Evolutionary conservation across 2,329 filamentous ascomycete genomes (phyloP), one percentile per base, ranked within the genome.

Genomic region (Paecilomyces sp.): DNA sequence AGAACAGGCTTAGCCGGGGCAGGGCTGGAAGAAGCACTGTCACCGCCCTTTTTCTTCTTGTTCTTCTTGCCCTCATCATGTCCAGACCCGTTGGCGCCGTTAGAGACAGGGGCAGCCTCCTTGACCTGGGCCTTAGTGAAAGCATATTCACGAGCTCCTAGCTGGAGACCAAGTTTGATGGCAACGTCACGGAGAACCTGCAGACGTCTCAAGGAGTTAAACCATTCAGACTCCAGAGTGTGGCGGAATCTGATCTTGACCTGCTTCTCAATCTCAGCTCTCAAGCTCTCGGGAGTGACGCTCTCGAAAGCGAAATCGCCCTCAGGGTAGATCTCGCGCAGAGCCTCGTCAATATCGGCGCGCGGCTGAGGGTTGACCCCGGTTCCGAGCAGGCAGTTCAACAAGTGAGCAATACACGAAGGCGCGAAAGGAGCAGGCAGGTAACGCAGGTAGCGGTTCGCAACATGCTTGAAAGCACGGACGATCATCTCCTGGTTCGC

Each of bases 381-480:
- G 55, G 82, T 81, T 13, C 94, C 94, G 36, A 99, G 81, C 50
- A 99, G 81, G 76, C 94, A 99, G 81, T 99, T 99, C 66, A 99
- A 83, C 56, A 99, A 81, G 72, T 99, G 94, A 6, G 92, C 82
- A 62, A 93, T 79, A 72, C 90, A 93, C 61, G 90, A 81, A 55
- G 90, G 83, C n/a, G 88, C 87, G 63, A 97, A 88, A 13, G 90
- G 86, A 63, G 89, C 83, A 24, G 94, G 91, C 22, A 97, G 77
- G 63, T 89, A 85, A 64, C 89, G 88, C 62, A 99, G 81, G 73
- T 95, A 90, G 67, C 84, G 84, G 73, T 91, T 88, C 60, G 89
- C 84, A 63, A 94, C 82, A 76, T 99, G 93, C 84, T 99, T 99
- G 83, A 97, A 97, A 4, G 90, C 87, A 79, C 94, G 87, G n/a